Percentiles rank a stretch among this genome's conserved stretches.
Evolutionary conservation across 306 rosid genomes (phyloP).

Genomic region (Castanopsis chinensis): DNA sequence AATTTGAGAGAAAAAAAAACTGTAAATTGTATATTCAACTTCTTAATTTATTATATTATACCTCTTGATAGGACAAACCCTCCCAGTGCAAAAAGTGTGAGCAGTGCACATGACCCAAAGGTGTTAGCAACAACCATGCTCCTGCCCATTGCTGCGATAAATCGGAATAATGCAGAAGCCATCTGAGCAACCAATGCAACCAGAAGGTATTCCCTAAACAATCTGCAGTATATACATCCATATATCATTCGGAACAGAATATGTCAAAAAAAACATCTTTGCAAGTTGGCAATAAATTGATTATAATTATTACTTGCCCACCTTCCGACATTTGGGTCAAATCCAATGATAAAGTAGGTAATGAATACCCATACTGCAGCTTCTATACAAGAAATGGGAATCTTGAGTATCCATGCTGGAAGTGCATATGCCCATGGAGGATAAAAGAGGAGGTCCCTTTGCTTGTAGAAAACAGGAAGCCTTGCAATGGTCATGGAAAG

Average conservation of each 20-base stretch:
- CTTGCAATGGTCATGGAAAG: constrained; percentile 32
- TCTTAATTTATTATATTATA: constrained; percentile 10
- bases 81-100: constrained; percentile 43
- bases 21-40: not conserved
- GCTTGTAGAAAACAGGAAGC: constrained; percentile 48
- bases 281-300: too few relatives aligned
- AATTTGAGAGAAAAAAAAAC: not conserved
- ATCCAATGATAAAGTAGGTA: too few relatives aligned
- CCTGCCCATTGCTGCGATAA: constrained; percentile 49
- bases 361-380: too few relatives aligned
- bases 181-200: constrained; percentile 47
- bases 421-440: constrained; percentile 47
- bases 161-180: constrained; percentile 65
- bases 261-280: too few relatives aligned
- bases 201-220: constrained; percentile 52
- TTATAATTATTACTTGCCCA: too few relatives aligned
- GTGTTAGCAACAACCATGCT: constrained; percentile 53
- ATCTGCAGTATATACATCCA: constrained; percentile 33
- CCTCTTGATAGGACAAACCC: constrained; percentile 78
- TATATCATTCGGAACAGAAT: not conserved
- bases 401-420: constrained; percentile 10
- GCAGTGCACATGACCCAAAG: constrained; percentile 53
- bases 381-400: too few relatives aligned
- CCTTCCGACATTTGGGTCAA: too few relatives aligned
- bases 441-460: constrained; percentile 37